phyloP scores from a whole-genome alignment of 345 rosid genomes.

The Murraya koenigii region DNA sequence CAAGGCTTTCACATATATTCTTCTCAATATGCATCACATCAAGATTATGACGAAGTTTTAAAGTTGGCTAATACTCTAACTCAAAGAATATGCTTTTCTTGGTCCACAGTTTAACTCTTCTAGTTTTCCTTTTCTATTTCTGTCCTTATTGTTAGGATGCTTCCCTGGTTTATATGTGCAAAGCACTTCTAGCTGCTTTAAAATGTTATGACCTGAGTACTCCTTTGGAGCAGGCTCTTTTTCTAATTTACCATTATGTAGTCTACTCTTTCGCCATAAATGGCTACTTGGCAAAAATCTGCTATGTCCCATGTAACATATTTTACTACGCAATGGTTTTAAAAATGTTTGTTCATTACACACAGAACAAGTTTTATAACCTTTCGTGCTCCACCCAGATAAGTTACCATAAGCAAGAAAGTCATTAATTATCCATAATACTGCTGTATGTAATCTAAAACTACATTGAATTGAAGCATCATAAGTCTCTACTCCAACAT shows the following conservation, averaged over 20 bases:
- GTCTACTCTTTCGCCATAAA: background rate
- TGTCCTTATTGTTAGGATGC: background rate
- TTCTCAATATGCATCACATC: background rate
- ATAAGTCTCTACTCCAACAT: slow-evolving; percentile 3
- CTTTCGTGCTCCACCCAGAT: slow-evolving; percentile 1
- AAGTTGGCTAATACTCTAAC: no score
- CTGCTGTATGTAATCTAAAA: background rate
- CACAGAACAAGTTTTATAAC: background rate
- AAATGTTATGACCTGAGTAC: background rate
- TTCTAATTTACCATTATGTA: background rate
- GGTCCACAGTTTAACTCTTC: no score
- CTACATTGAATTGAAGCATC: background rate
- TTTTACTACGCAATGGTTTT: background rate
- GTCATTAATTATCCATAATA: slow-evolving; percentile 11
- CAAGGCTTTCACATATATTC: background rate
- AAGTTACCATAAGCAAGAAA: background rate
- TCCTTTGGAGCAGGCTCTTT: background rate
- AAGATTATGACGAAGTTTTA: no score
- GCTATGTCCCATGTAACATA: background rate
- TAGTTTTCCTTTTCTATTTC: background rate
- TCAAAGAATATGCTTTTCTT: no score
- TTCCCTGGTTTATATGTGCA: background rate
- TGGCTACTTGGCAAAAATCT: background rate
- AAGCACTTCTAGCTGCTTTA: background rate
- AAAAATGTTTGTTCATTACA: background rate